Evolutionary conservation across 2,329 filamentous ascomycete species (phyloP).

Genomic region (Myriosclerotinia curreyana): DNA sequence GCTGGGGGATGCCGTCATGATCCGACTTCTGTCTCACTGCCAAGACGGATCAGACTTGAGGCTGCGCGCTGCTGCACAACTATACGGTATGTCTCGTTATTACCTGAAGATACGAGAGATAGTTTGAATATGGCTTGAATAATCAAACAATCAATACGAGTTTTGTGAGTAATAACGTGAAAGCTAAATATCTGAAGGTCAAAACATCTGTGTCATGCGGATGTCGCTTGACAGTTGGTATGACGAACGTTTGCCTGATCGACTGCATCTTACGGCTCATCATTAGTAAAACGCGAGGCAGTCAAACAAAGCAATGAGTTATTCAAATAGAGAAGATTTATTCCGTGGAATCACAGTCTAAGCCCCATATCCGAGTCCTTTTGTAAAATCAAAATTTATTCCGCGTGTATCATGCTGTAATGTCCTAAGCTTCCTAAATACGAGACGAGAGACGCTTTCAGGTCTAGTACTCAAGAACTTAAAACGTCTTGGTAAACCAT

Average conservation of each 20-base stretch:
- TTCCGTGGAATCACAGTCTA: not conserved
- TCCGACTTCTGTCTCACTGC: constrained; percentile 15
- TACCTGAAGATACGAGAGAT: not conserved
- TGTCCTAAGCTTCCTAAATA: not conserved
- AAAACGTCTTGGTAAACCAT: constrained; percentile 35
- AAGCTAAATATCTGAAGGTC: not conserved
- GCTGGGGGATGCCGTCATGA: not conserved
- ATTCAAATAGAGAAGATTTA: not conserved
- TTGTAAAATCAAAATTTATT: not conserved
- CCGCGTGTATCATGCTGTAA: not conserved
- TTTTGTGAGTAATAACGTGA: not conserved
- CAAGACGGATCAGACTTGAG: constrained; percentile 9
- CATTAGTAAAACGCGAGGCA: no score
- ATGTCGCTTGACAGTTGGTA: not conserved
- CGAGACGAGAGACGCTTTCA: not conserved
- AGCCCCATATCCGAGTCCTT: not conserved
- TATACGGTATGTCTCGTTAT: constrained; percentile 1
- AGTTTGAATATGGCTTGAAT: constrained; percentile 3
- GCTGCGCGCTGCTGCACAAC: constrained; percentile 7
- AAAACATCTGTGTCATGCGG: not conserved
- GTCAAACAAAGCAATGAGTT: not conserved
- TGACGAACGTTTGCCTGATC: not conserved
- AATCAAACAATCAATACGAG: constrained; percentile 5
- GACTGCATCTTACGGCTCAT: not conserved
- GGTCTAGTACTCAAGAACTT: no score